Conservation (phyloP, 768 basidiomycete species). For the Lactifluus volemus region DNA sequence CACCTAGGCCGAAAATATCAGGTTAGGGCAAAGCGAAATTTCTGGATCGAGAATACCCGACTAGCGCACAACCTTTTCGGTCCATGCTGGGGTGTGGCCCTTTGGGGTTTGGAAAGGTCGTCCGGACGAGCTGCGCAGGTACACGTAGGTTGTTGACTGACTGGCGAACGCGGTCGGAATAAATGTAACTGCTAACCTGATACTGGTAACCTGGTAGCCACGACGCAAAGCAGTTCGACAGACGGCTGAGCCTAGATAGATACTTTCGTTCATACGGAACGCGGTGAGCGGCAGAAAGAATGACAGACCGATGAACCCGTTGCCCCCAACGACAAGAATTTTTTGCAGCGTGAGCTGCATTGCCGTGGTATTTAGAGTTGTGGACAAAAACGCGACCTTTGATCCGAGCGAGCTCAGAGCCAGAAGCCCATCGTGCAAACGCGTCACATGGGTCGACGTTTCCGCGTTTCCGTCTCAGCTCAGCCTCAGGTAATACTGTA, state of each 20-base stretch:
- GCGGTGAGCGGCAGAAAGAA: not conserved
- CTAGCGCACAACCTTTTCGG: slow-evolving; percentile 43
- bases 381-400: no score
- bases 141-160: not conserved
- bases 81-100: slow-evolving; percentile 87
- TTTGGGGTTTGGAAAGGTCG: slow-evolving; percentile 79
- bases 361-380: not conserved
- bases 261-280: not conserved
- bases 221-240: slow-evolving; percentile 79
- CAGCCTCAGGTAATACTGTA: no score
- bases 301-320: slow-evolving; percentile 82
- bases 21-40: not conserved
- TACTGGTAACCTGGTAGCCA: slow-evolving; percentile 82
- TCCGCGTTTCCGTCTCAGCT: no score
- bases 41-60: not conserved
- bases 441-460: no score
- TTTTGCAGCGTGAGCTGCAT: slow-evolving; percentile 34
- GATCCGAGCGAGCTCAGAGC: no score
- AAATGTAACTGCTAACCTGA: slow-evolving; percentile 52
- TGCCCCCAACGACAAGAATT: slow-evolving; percentile 95
- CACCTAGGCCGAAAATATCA: slow-evolving; percentile 41
- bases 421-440: no score
- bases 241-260: slow-evolving; percentile 72
- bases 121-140: slow-evolving; percentile 66
- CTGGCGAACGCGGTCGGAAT: not conserved